A percentile compares a stretch with the other conserved stretches of the same genome.
Evolutionary conservation across 176 grass and related monocot genomes (phyloP).

Genomic region (Ampelocalamus luodianensis): DNA sequence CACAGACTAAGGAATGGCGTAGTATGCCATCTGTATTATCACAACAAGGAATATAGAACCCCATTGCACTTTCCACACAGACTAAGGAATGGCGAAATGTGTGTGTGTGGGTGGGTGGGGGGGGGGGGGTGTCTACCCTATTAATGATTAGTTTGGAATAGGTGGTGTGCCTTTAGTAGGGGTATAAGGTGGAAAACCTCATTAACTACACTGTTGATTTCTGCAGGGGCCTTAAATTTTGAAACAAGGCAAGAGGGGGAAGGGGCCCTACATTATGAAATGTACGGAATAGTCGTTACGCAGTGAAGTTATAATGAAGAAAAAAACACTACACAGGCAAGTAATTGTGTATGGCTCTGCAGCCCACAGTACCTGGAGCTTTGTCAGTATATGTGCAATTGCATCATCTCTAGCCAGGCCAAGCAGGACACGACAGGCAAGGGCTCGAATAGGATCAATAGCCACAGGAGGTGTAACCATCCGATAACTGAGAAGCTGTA

Average conservation of each 20-base stretch:
- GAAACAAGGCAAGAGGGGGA: slow-evolving; percentile 11
- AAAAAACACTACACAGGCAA: background rate
- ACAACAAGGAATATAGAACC: no score
- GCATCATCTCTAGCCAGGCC: slow-evolving; percentile 93
- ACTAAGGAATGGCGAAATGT: no score
- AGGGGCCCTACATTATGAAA: background rate
- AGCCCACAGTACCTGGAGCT: slow-evolving; percentile 71
- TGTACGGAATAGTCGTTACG: background rate
- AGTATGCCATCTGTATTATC: no score
- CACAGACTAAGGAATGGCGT: no score
- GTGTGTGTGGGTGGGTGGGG: no score
- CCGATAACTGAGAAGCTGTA: slow-evolving; percentile 84
- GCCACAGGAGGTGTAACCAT: slow-evolving; percentile 90
- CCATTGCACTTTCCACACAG: no score
- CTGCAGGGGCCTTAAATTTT: background rate
- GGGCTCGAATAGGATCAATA: slow-evolving; percentile 88
- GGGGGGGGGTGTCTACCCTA: background rate
- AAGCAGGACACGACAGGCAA: slow-evolving; percentile 93
- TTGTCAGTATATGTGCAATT: slow-evolving; percentile 97
- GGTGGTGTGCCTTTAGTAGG: background rate
- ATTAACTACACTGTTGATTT: slow-evolving; percentile 17
- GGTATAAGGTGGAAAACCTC: background rate
- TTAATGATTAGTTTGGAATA: background rate
- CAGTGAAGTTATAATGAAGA: slow-evolving; percentile 8
- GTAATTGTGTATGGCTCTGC: background rate